These are phyloP conservation scores for Microdochium paspali DNA, from an alignment of 2,329 filamentous ascomycete species.

Conservation along the genomic window DNA sequence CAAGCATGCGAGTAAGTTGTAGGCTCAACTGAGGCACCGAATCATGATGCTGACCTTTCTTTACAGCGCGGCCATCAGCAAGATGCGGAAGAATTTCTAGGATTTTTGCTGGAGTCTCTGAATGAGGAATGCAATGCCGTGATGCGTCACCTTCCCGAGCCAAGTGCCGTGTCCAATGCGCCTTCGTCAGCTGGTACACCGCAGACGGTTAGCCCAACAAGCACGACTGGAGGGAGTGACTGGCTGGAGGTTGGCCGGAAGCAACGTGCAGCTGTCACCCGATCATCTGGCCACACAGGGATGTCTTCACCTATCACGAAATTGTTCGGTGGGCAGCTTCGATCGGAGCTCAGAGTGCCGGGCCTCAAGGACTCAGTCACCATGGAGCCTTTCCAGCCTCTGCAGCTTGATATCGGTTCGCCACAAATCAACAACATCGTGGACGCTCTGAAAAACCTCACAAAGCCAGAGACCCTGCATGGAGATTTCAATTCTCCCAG, in stretches of 20 bases:
- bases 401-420: slow-evolving; percentile 90
- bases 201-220: slow-evolving; percentile 31
- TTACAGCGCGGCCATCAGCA: slow-evolving; percentile 83
- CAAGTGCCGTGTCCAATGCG: slow-evolving; percentile 10
- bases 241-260: slow-evolving; percentile 94
- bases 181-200: slow-evolving; percentile 21
- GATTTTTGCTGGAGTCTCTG: slow-evolving; percentile 83
- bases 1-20: slow-evolving; percentile 72
- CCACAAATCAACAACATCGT: slow-evolving; percentile 82
- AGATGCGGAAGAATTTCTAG: slow-evolving; percentile 94
- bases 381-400: slow-evolving; percentile 83
- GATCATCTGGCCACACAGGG: slow-evolving; percentile 67
- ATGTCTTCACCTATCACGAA: slow-evolving; percentile 79
- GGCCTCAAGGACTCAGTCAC: slow-evolving; percentile 88
- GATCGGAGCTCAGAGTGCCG: slow-evolving; percentile 80
- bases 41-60: slow-evolving; percentile 10
- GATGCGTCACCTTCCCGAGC: slow-evolving; percentile 44
- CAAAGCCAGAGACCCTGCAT: slow-evolving; percentile 73
- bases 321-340: slow-evolving; percentile 86
- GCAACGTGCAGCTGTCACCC: slow-evolving; percentile 78
- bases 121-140: slow-evolving; percentile 85
- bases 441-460: slow-evolving; percentile 80
- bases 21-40: background rate
- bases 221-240: slow-evolving; percentile 42
- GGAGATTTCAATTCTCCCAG: slow-evolving; percentile 75